A percentile compares a stretch with the other conserved stretches of the same genome.
Conservation (phyloP, 2,329 filamentous ascomycete genomes). For the Dactylonectria estremocensis region DNA sequence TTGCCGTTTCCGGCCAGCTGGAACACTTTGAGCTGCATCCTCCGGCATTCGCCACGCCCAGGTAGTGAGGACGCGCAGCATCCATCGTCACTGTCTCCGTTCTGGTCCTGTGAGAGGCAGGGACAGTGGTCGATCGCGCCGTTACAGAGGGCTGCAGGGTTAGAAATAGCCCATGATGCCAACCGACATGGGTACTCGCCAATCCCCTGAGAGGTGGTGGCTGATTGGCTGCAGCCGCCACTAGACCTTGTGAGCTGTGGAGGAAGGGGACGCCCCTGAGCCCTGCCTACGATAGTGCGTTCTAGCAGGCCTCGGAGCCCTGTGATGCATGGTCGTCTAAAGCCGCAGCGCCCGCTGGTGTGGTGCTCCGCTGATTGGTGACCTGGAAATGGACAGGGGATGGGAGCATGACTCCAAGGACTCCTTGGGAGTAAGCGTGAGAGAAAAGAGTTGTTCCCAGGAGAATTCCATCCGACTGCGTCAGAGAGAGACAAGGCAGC, state of each 20-base stretch:
- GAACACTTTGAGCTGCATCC: not conserved
- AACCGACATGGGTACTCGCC: constrained; percentile 29
- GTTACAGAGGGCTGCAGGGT: constrained; percentile 45
- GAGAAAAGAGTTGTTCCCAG: constrained; percentile 13
- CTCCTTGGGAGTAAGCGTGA: constrained; percentile 16
- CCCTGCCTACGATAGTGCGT: constrained; percentile 28
- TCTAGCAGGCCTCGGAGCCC: constrained; percentile 25
- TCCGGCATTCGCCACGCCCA: constrained; percentile 15
- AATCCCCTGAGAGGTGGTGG: constrained; percentile 42
- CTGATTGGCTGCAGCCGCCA: constrained; percentile 43
- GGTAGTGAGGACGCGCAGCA: constrained; percentile 11
- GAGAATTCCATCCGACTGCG: not conserved
- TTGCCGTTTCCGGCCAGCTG: constrained; percentile 1
- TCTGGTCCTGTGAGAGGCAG: constrained; percentile 23
- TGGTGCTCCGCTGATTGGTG: not conserved
- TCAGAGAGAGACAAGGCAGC: constrained; percentile 12
- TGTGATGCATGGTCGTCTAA: constrained; percentile 21
- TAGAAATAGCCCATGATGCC: constrained; percentile 20
- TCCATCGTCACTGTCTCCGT: constrained; percentile 12
- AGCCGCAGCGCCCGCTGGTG: constrained; percentile 43
- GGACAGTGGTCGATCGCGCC: constrained; percentile 39
- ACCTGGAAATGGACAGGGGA: constrained; percentile 36
- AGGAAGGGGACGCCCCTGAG: constrained; percentile 20
- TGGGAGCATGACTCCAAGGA: constrained; percentile 23
- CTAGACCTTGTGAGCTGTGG: not conserved